These are phyloP conservation scores for Pneumocystis carinii DNA, from an alignment of 1,139 yeast species.

Conservation along the genomic window DNA sequence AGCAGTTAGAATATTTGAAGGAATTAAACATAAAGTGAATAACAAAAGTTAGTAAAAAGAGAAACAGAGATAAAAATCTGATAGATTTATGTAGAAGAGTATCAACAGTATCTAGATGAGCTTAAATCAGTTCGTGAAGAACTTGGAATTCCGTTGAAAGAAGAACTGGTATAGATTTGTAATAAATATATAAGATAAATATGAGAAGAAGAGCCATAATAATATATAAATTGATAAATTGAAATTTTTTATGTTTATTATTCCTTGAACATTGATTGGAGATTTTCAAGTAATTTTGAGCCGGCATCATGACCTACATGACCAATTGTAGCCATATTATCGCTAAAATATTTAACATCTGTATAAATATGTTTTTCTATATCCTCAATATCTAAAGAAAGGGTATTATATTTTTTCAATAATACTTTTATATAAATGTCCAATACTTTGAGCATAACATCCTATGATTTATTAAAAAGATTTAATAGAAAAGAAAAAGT, in stretches of 20 bases:
- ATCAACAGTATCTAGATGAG: slow-evolving; percentile 90
- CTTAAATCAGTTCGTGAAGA: slow-evolving; percentile 82
- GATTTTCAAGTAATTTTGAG: neutral
- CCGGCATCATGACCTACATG: neutral
- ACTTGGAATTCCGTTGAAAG: slow-evolving; percentile 37
- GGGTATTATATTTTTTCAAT: neutral
- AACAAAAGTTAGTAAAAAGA: slow-evolving; percentile 37
- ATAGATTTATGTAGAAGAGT: slow-evolving; percentile 39
- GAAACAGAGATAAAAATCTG: slow-evolving; percentile 89
- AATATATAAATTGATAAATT: neutral
- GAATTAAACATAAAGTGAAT: slow-evolving; percentile 16
- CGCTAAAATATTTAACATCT: neutral
- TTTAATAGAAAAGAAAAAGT: neutral
- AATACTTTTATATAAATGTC: neutral
- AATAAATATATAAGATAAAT: too few species aligned
- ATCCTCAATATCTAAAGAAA: neutral
- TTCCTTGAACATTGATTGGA: neutral
- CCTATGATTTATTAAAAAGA: neutral
- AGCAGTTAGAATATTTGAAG: slow-evolving; percentile 94
- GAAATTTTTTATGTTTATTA: neutral
- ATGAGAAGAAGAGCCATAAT: neutral
- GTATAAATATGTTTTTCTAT: neutral
- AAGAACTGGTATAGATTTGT: slow-evolving; percentile 3
- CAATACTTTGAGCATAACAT: neutral
- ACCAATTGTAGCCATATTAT: neutral